phyloP scores from a whole-genome alignment of 192 early-diverging fungal genomes.

The Haplosporangium gracile region DNA sequence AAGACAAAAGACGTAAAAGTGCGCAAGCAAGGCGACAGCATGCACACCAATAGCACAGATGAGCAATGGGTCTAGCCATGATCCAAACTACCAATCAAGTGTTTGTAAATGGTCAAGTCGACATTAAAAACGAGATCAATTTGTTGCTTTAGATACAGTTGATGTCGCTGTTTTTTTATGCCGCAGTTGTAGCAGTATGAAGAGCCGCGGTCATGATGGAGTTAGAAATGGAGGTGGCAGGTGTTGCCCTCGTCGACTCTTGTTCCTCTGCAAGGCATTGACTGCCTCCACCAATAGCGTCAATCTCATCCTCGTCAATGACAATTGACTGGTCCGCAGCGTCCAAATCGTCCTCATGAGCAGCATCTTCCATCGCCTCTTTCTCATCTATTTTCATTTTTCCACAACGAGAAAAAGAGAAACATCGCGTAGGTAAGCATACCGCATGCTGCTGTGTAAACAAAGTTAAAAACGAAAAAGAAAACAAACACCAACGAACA shows the following conservation, averaged over 20 bases:
- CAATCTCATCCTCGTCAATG: constrained; percentile 6
- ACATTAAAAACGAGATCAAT: neutral
- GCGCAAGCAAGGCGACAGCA: neutral
- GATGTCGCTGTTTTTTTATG: neutral
- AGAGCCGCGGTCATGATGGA: neutral
- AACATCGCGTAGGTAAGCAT: neutral
- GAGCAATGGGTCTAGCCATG: neutral
- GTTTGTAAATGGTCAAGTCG: neutral
- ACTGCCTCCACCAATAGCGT: neutral
- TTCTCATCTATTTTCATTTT: constrained; percentile 11
- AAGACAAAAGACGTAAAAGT: neutral
- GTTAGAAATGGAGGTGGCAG: too few species aligned
- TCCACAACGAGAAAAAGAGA: neutral
- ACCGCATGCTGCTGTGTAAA: neutral
- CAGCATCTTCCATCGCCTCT: constrained; percentile 16
- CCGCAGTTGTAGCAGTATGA: neutral
- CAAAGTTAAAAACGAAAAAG: neutral
- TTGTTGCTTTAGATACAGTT: neutral
- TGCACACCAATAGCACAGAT: neutral
- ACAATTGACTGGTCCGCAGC: constrained; percentile 23
- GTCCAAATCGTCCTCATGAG: constrained; percentile 23
- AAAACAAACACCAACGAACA: neutral
- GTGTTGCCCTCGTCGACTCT: neutral
- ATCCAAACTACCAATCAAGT: constrained; percentile 2
- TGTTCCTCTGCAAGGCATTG: neutral